Evolutionary conservation across 352 stramenopile species (phyloP).

Genomic region (Thraustochytrium sp.): DNA sequence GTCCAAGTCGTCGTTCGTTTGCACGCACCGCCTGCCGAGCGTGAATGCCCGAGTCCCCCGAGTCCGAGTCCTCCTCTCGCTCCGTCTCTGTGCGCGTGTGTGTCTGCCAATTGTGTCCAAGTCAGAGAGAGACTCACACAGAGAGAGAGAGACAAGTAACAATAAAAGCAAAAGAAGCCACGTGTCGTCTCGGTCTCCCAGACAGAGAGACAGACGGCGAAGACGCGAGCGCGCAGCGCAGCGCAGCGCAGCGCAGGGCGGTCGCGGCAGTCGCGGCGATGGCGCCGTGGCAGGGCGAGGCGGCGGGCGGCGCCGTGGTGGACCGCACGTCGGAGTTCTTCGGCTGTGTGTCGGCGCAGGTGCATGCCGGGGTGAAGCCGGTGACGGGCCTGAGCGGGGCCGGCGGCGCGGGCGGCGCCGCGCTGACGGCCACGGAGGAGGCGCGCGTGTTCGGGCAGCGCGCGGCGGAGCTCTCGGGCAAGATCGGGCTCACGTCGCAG

Average conservation of each 20-base stretch:
- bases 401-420: background rate
- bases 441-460: background rate
- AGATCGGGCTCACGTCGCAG: slow-evolving; percentile 30
- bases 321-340: slow-evolving; percentile 39
- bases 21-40: no score
- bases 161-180: no score
- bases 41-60: no score
- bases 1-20: no score
- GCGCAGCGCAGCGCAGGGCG: background rate
- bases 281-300: background rate
- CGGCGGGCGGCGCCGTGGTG: slow-evolving; percentile 9
- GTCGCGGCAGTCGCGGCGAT: background rate
- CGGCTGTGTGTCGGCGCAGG: background rate
- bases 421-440: slow-evolving; percentile 13
- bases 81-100: no score
- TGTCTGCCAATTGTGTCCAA: no score
- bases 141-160: no score
- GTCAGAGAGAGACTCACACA: no score
- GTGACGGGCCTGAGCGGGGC: background rate
- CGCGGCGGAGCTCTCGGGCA: slow-evolving; percentile 20
- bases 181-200: background rate
- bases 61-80: no score
- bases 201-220: background rate
- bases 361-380: background rate
- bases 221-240: background rate